phyloP scores from a whole-genome alignment of 192 early-diverging fungal genomes.

The Backusella liffmaniae region DNA sequence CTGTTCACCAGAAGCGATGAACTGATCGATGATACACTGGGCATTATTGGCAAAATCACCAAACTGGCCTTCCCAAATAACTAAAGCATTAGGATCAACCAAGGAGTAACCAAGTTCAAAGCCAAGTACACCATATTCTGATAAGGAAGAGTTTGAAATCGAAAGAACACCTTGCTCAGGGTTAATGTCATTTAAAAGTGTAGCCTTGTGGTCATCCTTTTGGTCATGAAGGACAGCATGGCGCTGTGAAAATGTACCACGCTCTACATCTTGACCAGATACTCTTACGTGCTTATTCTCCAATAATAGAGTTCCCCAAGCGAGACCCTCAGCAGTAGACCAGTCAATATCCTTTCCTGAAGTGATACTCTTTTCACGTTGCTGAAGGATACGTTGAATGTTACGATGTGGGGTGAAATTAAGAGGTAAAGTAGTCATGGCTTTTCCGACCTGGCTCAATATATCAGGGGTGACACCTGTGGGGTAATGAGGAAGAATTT shows the following conservation, averaged over 20 bases:
- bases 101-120: slow-evolving; percentile 97
- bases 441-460: slow-evolving; percentile 78
- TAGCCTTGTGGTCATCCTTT: slow-evolving; percentile 75
- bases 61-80: slow-evolving; percentile 98
- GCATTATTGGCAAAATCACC: slow-evolving; percentile 98
- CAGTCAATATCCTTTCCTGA: slow-evolving; percentile 87
- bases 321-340: slow-evolving; percentile 92
- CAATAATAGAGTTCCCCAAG: slow-evolving; percentile 86
- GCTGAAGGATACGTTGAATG: slow-evolving; percentile 78
- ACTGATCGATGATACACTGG: slow-evolving; percentile 99
- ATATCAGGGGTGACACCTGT: slow-evolving; percentile 72
- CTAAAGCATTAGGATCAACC: slow-evolving; percentile 89
- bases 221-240: slow-evolving; percentile 97
- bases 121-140: slow-evolving; percentile 92
- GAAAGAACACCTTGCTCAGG: slow-evolving; percentile 85
- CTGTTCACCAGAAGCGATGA: slow-evolving; percentile 91
- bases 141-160: slow-evolving; percentile 93
- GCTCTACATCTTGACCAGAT: slow-evolving; percentile 96
- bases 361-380: slow-evolving; percentile 78
- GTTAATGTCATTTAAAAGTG: slow-evolving; percentile 82
- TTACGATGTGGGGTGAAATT: slow-evolving; percentile 86
- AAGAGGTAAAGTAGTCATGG: slow-evolving; percentile 74
- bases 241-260: slow-evolving; percentile 99
- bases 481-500: slow-evolving; percentile 66
- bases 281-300: slow-evolving; percentile 92